Conservation (phyloP, 148 eudicot species). For the Tetragonia tetragonoides region DNA sequence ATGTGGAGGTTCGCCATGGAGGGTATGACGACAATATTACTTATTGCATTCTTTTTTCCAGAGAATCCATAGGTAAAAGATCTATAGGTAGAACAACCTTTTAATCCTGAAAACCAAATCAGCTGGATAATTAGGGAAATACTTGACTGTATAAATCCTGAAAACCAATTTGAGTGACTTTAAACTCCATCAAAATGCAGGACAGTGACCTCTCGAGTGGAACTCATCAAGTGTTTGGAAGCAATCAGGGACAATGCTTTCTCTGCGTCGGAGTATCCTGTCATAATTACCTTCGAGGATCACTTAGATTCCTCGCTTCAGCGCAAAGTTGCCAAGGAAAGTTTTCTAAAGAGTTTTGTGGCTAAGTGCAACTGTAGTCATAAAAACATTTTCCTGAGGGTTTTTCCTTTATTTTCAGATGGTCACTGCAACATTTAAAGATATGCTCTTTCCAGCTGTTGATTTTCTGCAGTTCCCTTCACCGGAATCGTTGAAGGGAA, state of each 20-base stretch:
- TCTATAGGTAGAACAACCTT: background rate
- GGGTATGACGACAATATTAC: slow-evolving; percentile 39
- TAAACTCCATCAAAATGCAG: slow-evolving; percentile 32
- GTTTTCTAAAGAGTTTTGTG: background rate
- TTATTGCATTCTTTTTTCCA: background rate
- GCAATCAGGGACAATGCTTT: slow-evolving; percentile 85
- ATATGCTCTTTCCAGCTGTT: slow-evolving; percentile 34
- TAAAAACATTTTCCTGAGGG: background rate
- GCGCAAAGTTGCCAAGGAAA: slow-evolving; percentile 65
- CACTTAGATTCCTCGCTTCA: slow-evolving; percentile 70
- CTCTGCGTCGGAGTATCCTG: slow-evolving; percentile 69
- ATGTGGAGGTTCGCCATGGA: slow-evolving; percentile 62
- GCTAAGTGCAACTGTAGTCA: background rate
- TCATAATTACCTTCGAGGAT: slow-evolving; percentile 79
- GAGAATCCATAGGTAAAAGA: background rate
- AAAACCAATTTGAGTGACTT: background rate
- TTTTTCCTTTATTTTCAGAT: slow-evolving; percentile 34
- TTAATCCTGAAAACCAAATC: background rate
- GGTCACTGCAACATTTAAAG: slow-evolving; percentile 49
- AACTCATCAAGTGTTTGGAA: slow-evolving; percentile 57
- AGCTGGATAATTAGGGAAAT: background rate
- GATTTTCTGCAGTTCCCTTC: slow-evolving; percentile 47
- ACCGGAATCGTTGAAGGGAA: slow-evolving; percentile 45
- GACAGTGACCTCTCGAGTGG: slow-evolving; percentile 70
- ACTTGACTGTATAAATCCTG: background rate